Evolutionary conservation across 73 alveolate genomes (phyloP), one percentile per base, ranked within the genome.

Genomic region (Tetrahymena elliotti): DNA sequence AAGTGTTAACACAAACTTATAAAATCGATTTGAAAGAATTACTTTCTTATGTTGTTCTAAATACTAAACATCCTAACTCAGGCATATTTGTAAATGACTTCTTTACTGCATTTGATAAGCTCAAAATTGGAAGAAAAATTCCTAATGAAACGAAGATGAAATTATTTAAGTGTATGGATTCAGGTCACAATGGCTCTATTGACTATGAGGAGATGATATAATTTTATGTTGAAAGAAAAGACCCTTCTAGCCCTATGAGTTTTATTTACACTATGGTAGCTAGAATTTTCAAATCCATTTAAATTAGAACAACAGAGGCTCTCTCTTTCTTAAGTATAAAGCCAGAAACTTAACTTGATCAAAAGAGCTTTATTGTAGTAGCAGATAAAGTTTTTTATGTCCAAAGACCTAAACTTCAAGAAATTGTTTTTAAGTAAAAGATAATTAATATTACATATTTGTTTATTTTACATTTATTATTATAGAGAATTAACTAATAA

Each of bases 141-240:
- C 96, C 96, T 38, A 94, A 94, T 53, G 41, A 35, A 24, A 93
- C 47, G 36, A 84, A 94, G 37, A 36, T 94, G 36, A n/a, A 52
- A 33, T 94, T 94, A 33, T 94, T 94, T 94, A 40, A 94, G 82
- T 94, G 95, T 12, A 15, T 94, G 33, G 96, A 94, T 53, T 92
- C 93, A 12, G 93, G 93, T 88, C 40, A 94, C 38, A 94, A 94
- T 47, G 96, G 96, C 1, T 94, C 96, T 22, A 94, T 94, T 0
- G 96, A 94, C 84, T 94, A 84, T 52, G 96, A 94, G 47, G 96
- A 94, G 47, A n/a, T 94, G 27, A 94, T 94, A 84, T 94, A 39
- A 13, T 84, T 94, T 34, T 94, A 47, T 27, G 38, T 47, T 47
- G 96, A 94, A 92, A 84, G 93, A 11, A 94, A 94, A 84, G 41